Evolutionary conservation across 129 eudicot genomes (phyloP).

Genomic region (Chrysanthemum makinoi): DNA sequence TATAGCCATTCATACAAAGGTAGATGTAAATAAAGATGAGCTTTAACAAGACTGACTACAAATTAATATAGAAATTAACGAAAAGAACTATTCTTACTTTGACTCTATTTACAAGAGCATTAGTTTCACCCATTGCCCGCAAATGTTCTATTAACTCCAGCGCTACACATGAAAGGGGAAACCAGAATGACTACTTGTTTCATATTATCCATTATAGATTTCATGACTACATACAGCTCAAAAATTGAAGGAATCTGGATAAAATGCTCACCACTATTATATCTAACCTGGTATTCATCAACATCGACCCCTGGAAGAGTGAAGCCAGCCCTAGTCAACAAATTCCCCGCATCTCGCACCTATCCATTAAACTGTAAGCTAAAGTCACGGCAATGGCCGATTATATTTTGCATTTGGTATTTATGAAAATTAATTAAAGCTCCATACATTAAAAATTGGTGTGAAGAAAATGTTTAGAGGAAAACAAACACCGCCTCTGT

Average conservation of each 20-base stretch:
- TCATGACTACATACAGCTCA: constrained; percentile 4
- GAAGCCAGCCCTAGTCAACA: constrained; percentile 96
- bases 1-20: constrained; percentile 20
- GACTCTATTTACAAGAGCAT: constrained; percentile 77
- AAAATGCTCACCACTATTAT: constrained; percentile 70
- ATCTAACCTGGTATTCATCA: constrained; percentile 91
- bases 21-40: neutral
- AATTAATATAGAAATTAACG: neutral
- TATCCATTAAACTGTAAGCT: constrained; percentile 25
- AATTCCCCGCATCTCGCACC: constrained; percentile 99
- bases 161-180: constrained; percentile 44
- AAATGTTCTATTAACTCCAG: constrained; percentile 93
- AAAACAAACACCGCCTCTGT: neutral
- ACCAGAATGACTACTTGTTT: neutral
- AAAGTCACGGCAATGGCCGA: constrained; percentile 14
- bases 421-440: neutral
- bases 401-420: neutral
- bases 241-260: neutral
- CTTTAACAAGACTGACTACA: neutral
- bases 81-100: constrained; percentile 39
- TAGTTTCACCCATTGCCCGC: constrained; percentile 96
- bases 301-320: constrained; percentile 97
- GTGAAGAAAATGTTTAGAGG: neutral
- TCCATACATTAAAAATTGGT: neutral
- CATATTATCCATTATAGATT: neutral